phyloP scores from a whole-genome alignment of 108 stramenopile genomes.

The Nitzschia sp. region DNA sequence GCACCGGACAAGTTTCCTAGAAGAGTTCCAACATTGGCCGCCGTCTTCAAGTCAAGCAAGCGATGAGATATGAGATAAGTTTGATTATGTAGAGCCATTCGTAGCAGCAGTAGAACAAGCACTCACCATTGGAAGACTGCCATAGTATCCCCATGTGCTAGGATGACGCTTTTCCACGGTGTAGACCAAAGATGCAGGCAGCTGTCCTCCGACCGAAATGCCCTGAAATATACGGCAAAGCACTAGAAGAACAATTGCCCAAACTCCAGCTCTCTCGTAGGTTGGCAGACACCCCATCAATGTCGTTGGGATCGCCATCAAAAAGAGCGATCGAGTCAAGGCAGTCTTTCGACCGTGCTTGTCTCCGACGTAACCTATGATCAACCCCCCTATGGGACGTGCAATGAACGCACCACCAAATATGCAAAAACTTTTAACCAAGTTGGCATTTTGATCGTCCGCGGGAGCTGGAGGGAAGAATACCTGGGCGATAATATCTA shows the following conservation, averaged over 20 bases:
- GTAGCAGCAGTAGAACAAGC: background rate
- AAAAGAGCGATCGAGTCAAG: slow-evolving; percentile 47
- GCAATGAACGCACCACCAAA: slow-evolving; percentile 75
- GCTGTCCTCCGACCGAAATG: slow-evolving; percentile 62
- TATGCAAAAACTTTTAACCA: slow-evolving; percentile 47
- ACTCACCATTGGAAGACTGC: slow-evolving; percentile 50
- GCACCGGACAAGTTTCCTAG: slow-evolving; percentile 60
- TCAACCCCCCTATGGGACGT: slow-evolving; percentile 67
- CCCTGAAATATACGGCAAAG: slow-evolving; percentile 67
- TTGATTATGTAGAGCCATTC: background rate
- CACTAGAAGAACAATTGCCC: slow-evolving; percentile 46
- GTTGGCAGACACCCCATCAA: slow-evolving; percentile 74
- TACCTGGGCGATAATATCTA: slow-evolving; percentile 51
- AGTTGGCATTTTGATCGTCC: slow-evolving; percentile 22
- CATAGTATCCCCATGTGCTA: slow-evolving; percentile 68
- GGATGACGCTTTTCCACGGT: slow-evolving; percentile 50
- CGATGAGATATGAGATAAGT: background rate
- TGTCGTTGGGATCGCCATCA: slow-evolving; percentile 72
- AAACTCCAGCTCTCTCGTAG: slow-evolving; percentile 48
- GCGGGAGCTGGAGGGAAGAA: slow-evolving; percentile 59
- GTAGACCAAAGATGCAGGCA: slow-evolving; percentile 58
- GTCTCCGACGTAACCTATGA: slow-evolving; percentile 66
- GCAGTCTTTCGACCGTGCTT: slow-evolving; percentile 66
- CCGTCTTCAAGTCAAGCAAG: slow-evolving; percentile 11
- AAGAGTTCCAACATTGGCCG: slow-evolving; percentile 61